A percentile compares a stretch with the other conserved stretches of the same genome.
phyloP scores from a whole-genome alignment of 257 asterid genomes.

The Apocynum venetum region DNA sequence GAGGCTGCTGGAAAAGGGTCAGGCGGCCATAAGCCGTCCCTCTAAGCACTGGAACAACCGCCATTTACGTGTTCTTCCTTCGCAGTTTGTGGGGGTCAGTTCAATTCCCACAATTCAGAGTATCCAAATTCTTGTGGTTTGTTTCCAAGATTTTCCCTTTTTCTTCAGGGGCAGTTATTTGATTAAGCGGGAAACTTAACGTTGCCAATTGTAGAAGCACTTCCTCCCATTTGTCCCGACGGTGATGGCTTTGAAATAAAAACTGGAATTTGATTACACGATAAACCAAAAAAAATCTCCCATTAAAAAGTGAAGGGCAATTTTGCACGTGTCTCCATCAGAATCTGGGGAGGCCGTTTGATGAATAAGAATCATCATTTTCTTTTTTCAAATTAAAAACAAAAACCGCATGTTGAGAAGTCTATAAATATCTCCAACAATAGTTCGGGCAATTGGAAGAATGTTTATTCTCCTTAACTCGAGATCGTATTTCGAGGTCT shows the following conservation, averaged over 20 bases:
- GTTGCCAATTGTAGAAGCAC: neutral
- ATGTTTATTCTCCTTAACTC: too few species aligned
- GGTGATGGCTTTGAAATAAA: neutral
- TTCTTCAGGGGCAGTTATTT: neutral
- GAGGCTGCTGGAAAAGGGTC: constrained; percentile 44
- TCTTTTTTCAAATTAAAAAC: too few species aligned
- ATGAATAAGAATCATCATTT: too few species aligned
- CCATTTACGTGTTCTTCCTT: constrained; percentile 32
- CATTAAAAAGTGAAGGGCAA: neutral
- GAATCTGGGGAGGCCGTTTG: too few species aligned
- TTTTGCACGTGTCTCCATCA: constrained; percentile 7
- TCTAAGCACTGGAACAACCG: constrained; percentile 53
- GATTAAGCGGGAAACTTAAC: neutral
- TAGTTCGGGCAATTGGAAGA: too few species aligned
- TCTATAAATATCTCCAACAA: too few species aligned
- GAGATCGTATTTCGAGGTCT: too few species aligned
- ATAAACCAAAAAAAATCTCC: neutral
- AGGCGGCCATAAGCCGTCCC: constrained; percentile 44
- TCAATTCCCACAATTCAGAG: too few species aligned
- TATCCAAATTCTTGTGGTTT: too few species aligned
- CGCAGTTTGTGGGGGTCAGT: neutral
- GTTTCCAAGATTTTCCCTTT: neutral
- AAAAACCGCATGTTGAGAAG: too few species aligned
- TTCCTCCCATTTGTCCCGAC: neutral
- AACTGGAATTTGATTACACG: neutral